Conservation (phyloP, 306 rosid genomes). For the Casuarina glauca region DNA sequence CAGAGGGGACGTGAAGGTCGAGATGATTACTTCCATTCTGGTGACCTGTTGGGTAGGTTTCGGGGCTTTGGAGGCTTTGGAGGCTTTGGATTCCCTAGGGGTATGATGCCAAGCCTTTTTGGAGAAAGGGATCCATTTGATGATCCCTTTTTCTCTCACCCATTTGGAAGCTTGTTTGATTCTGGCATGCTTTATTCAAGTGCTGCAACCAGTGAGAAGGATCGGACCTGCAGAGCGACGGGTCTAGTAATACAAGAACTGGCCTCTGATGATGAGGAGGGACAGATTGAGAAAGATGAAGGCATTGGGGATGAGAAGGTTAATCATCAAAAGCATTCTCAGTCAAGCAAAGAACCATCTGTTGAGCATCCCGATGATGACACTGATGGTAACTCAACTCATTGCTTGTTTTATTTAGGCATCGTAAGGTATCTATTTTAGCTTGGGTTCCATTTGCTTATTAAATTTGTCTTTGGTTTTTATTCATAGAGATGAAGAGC, state of each 20-base stretch:
- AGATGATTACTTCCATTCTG: slow-evolving; percentile 34
- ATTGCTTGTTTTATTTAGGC: background rate
- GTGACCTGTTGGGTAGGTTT: slow-evolving; percentile 27
- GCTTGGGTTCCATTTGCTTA: slow-evolving; percentile 5
- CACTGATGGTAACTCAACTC: slow-evolving; percentile 45
- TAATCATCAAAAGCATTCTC: slow-evolving; percentile 17
- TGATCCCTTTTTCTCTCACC: slow-evolving; percentile 72
- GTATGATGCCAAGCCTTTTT: slow-evolving; percentile 51
- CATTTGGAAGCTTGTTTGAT: slow-evolving; percentile 43
- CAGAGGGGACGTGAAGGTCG: slow-evolving; percentile 46
- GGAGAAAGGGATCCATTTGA: slow-evolving; percentile 78
- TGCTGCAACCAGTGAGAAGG: slow-evolving; percentile 26
- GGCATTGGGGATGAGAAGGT: slow-evolving; percentile 24
- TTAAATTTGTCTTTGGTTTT: slow-evolving; percentile 12
- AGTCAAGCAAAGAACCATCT: slow-evolving; percentile 57
- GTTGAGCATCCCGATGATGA: slow-evolving; percentile 79
- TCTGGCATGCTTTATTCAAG: slow-evolving; percentile 33
- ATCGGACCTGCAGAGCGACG: slow-evolving; percentile 33
- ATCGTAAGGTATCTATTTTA: background rate
- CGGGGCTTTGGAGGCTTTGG: slow-evolving; percentile 40
- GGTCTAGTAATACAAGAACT: slow-evolving; percentile 68
- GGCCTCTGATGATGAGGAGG: slow-evolving; percentile 63
- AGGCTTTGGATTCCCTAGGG: slow-evolving; percentile 49
- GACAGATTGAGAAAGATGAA: slow-evolving; percentile 19
- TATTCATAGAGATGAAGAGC: slow-evolving; percentile 37